Percentiles rank a stretch among this genome's conserved stretches.
Evolutionary conservation across 2,329 filamentous ascomycete species (phyloP).

Genomic region (Annulohypoxylon truncatum): DNA sequence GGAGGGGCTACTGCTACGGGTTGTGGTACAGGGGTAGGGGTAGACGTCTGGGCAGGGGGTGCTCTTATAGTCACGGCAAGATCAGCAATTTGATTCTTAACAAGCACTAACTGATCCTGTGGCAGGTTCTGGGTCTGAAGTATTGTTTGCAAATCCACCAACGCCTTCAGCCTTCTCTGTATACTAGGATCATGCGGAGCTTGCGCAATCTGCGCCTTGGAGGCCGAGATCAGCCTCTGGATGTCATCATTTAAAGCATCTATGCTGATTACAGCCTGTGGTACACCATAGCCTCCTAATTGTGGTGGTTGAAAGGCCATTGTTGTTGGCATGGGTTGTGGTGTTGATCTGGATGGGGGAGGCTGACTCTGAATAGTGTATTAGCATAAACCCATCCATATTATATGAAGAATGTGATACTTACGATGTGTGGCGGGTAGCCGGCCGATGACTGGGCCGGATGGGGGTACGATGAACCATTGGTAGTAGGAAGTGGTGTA

Average conservation of each 20-base stretch:
- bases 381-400: constrained; percentile 23
- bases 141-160: constrained; percentile 85
- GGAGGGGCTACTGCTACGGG: constrained; percentile 54
- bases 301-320: constrained; percentile 58
- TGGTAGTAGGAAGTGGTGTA: constrained; percentile 54
- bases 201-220: constrained; percentile 78
- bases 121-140: constrained; percentile 82
- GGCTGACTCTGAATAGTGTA: constrained; percentile 26
- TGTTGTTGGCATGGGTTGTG: constrained; percentile 53
- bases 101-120: constrained; percentile 82
- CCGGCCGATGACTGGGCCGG: constrained; percentile 41
- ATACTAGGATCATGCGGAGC: constrained; percentile 81
- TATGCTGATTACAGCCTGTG: constrained; percentile 67
- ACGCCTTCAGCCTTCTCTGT: constrained; percentile 83
- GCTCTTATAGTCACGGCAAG: constrained; percentile 74
- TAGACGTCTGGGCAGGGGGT: constrained; percentile 56
- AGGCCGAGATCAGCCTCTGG: constrained; percentile 77
- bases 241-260: constrained; percentile 86
- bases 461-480: constrained; percentile 47
- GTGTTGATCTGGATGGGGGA: constrained; percentile 53
- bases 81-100: constrained; percentile 86
- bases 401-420: constrained; percentile 12
- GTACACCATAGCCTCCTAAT: constrained; percentile 54
- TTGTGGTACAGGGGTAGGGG: constrained; percentile 51
- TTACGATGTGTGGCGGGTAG: constrained; percentile 51